Base-by-base conservation (phyloP, 768 basidiomycete genomes). In the Leucocoprinus leucothites region DNA sequence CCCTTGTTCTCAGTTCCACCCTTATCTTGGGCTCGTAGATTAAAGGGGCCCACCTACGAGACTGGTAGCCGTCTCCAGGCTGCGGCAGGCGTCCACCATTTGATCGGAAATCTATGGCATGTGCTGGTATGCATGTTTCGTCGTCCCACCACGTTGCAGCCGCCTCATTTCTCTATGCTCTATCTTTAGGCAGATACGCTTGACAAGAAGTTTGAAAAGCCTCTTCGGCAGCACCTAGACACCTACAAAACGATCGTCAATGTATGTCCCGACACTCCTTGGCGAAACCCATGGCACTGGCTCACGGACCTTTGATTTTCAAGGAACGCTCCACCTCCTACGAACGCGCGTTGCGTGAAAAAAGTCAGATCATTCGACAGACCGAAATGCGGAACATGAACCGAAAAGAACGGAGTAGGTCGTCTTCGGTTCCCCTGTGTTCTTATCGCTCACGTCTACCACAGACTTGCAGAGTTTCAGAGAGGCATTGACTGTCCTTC, bases 41-140 rank as follows among this genome's bases (percentile, higher is more conserved):
- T 92, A 61, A 91, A 91, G 62, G 89, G 91, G 4, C 87, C 89
- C 19, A 77, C 80, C 28, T 90, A 91, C 64, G 90, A 93, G 65
- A 74, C 89, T 22, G 89, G 89, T 9, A 87, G 89, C 21, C 80
- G 90, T 57, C 73, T 96, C 43, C 90, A 93, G 64, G 93, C 91
- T 25, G 85, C 90, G 24, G 86, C 89, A 18, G 94, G 95, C 3
- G 72, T 98, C 42, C 92, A 96, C 68, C 90, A 95, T 68, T 81
- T 98, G 60, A 86, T 96, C 61, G 86, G 88, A 48, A 96, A 95
- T 67, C 91, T 95, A 61, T 94, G 91, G 82, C 91, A 94, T 68
- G 84, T 98, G 55, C 74, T 98, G 66, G 92, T 93, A 58, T 16
- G 44, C 52, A 43, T 57, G 85, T 77, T 44, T 41, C 43, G 8